Evolutionary conservation across 1,139 yeast species (phyloP).

Genomic region (Blastobotrys buckinghamii): DNA sequence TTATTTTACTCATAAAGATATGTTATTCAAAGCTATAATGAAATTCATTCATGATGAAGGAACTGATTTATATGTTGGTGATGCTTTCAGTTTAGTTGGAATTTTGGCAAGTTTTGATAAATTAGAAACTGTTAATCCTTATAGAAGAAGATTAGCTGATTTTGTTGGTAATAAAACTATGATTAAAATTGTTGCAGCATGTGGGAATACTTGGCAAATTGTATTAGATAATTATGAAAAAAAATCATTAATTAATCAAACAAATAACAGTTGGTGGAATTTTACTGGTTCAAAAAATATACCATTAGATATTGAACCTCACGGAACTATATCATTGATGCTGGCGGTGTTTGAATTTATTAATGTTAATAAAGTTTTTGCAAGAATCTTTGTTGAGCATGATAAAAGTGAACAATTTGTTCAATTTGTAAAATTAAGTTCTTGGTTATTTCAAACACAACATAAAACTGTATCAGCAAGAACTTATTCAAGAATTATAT

Average conservation of each 20-base stretch:
- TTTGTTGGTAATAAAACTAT: slow-evolving; percentile 36
- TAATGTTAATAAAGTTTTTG: slow-evolving; percentile 33
- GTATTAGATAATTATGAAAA: slow-evolving; percentile 20
- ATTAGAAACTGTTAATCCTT: slow-evolving; percentile 34
- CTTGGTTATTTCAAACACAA: slow-evolving; percentile 32
- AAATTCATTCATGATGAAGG: slow-evolving; percentile 28
- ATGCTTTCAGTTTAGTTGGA: slow-evolving; percentile 36
- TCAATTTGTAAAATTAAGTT: slow-evolving; percentile 29
- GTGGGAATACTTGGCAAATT: slow-evolving; percentile 28
- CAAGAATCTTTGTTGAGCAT: slow-evolving; percentile 26
- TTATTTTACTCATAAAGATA: slow-evolving; percentile 33
- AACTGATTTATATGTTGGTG: slow-evolving; percentile 26
- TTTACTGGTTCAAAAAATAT: background rate
- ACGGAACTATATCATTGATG: slow-evolving; percentile 25
- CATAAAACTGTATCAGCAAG: slow-evolving; percentile 25
- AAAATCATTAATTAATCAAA: background rate
- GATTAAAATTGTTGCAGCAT: slow-evolving; percentile 28
- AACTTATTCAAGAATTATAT: slow-evolving; percentile 29
- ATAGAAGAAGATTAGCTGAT: slow-evolving; percentile 35
- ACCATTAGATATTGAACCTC: slow-evolving; percentile 17
- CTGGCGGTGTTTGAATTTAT: slow-evolving; percentile 36
- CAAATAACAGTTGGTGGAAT: background rate
- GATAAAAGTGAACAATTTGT: slow-evolving; percentile 18
- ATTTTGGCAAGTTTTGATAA: slow-evolving; percentile 34
- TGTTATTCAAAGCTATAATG: slow-evolving; percentile 33